phyloP scores from a whole-genome alignment of 305 asterid genomes.

The Stenogyne calaminthoides region DNA sequence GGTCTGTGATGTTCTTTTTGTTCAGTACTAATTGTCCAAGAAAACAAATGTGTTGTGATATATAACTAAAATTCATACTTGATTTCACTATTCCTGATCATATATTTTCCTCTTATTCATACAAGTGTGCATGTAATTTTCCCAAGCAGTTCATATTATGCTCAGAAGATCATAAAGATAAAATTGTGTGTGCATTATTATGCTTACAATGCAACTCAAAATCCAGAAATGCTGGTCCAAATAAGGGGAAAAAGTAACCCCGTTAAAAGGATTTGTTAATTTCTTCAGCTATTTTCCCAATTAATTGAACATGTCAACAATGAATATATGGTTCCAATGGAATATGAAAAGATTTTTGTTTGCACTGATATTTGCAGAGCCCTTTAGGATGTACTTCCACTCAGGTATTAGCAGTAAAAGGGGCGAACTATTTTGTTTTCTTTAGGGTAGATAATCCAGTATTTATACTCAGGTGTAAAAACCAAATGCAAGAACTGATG shows the following conservation, averaged over 20 bases:
- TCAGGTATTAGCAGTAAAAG: too few relatives aligned
- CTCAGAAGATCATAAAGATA: neutral
- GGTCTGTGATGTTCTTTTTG: neutral
- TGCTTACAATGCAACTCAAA: too few relatives aligned
- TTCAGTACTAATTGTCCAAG: too few relatives aligned
- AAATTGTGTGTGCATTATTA: too few relatives aligned
- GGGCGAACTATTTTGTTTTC: too few relatives aligned
- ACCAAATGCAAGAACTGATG: neutral
- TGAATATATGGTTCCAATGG: neutral
- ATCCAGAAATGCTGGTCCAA: neutral
- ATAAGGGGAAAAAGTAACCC: neutral
- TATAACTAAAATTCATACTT: too few relatives aligned
- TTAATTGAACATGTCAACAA: neutral
- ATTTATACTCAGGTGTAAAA: neutral
- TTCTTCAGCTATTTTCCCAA: neutral
- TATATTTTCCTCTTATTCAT: neutral
- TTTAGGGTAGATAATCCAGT: neutral
- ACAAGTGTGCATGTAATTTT: neutral
- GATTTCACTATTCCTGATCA: too few relatives aligned
- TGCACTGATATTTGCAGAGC: neutral
- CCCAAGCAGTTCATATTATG: neutral
- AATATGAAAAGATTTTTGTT: neutral
- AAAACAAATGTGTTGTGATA: too few relatives aligned
- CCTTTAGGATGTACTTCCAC: too few relatives aligned
- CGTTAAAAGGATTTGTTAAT: neutral